Evolutionary conservation across 371 early-diverging fungal species (phyloP).

Genomic region (Nematocida sp.): DNA sequence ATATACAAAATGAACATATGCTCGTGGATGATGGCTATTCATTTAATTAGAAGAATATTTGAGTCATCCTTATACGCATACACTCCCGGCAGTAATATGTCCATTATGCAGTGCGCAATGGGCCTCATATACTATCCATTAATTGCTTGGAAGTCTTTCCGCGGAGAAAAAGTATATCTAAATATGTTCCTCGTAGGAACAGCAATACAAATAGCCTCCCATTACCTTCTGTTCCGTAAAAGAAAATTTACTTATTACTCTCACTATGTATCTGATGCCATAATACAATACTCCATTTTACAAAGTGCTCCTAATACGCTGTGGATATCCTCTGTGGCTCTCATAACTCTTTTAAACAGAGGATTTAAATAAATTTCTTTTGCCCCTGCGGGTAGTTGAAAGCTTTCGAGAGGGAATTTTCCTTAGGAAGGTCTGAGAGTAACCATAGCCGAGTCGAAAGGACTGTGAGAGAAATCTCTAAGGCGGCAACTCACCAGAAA

Average conservation of each 20-base stretch:
- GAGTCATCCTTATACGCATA: conserved; percentile 41
- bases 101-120: not conserved
- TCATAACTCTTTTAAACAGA: conserved; percentile 36
- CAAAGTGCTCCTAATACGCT: not conserved
- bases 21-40: conserved; percentile 1
- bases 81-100: conserved; percentile 11
- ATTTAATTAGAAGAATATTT: conserved; percentile 23
- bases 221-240: conserved; percentile 35
- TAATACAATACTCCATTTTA: conserved; percentile 32
- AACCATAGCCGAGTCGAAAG: conserved; percentile 49
- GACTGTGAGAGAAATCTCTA: conserved; percentile 27
- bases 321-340: conserved; percentile 31
- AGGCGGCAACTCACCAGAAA: conserved; percentile 57
- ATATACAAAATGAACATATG: not conserved
- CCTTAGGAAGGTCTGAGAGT: conserved; percentile 59
- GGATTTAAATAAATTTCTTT: conserved; percentile 6
- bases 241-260: conserved; percentile 2
- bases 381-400: conserved; percentile 38
- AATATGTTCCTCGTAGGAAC: not conserved
- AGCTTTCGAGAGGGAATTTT: conserved; percentile 54
- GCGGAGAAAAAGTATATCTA: not conserved
- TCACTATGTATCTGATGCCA: conserved; percentile 27
- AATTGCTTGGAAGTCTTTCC: not conserved
- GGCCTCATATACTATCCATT: conserved; percentile 45
- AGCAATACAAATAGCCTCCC: not conserved